phyloP scores from a whole-genome alignment of 108 stramenopile genomes.

The Stephanodiscus minutulus region DNA sequence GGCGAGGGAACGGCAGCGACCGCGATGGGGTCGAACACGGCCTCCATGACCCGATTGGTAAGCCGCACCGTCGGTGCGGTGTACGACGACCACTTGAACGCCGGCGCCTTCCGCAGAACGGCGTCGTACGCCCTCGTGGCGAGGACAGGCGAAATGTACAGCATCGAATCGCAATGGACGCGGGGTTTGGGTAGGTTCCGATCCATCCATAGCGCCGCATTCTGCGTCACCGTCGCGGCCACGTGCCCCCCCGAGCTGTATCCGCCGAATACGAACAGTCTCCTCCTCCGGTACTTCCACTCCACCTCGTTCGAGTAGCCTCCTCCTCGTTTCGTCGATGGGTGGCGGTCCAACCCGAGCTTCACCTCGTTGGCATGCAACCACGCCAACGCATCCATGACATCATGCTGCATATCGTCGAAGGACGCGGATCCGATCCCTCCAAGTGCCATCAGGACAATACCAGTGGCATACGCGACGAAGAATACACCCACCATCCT shows the following conservation, averaged over 20 bases:
- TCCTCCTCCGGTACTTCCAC: constrained; percentile 3
- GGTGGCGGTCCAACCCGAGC: constrained; percentile 7
- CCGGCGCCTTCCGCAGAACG: constrained; percentile 5
- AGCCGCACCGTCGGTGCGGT: constrained; percentile 32
- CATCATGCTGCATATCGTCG: constrained; percentile 65
- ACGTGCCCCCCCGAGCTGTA: constrained; percentile 73
- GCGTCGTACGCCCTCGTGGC: constrained; percentile 31
- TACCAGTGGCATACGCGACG: constrained; percentile 5
- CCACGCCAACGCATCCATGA: constrained; percentile 60
- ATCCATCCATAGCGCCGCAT: constrained; percentile 30
- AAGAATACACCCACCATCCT: too few species aligned
- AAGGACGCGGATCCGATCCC: constrained; percentile 48
- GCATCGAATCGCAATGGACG: constrained; percentile 28
- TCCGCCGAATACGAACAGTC: constrained; percentile 59
- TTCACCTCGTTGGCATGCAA: constrained; percentile 25
- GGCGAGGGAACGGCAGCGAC: constrained; percentile 49
- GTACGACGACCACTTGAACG: background rate
- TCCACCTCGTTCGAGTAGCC: background rate
- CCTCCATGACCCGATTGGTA: constrained; percentile 34
- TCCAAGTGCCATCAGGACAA: constrained; percentile 30
- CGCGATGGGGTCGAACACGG: constrained; percentile 34
- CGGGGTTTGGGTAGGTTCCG: constrained; percentile 39
- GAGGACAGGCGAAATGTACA: constrained; percentile 53
- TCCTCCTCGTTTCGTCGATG: background rate
- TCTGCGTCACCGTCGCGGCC: constrained; percentile 52